Evolutionary conservation across 805 yeast genomes (phyloP), one percentile per base, ranked within the genome.

Genomic region (Yamadazyma olivae): DNA sequence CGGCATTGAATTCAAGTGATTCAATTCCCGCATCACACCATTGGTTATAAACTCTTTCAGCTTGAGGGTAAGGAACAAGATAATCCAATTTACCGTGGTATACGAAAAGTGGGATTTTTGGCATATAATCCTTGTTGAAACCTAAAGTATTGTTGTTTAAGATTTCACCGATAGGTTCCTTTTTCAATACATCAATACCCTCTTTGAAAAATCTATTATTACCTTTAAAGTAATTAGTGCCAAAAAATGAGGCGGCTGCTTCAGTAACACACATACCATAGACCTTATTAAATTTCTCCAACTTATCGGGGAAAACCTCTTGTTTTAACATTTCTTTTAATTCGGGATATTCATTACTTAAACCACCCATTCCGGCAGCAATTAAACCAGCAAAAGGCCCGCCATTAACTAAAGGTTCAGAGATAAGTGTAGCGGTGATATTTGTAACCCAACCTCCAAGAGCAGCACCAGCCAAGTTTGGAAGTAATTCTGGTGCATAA

Each of bases 361-460:
- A 46, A 4, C 71, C 70, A 21, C 45, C 44, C 10, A 64, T 37
- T 3, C 57, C 66, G 27, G 36, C 36, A 3, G 61, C 55, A 23
- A 51, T 48, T 19, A 64, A 49, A 5, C 66, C 69, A 4, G 67
- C 50, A 23, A 50, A 54, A 5, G 47, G 4, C 5, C 49, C 45
- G 4, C 63, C 62, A 22, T 54, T 60, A 17, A 50, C 44, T 3
- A 35, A 5, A 9, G 38, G 38, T 26, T 29, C 34, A 9, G 48
- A 42, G 7, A 36, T 41, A 3, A 54, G 51, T 1, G 60, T 50
- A 13, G 49, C 51, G 6, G 63, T 57, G n/a, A 64, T 45, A 33
- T 64, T 61, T 17, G 61, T 53, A 9, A 57, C 61, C 48, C 59
- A 51, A 3, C 70, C 70, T 8, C 70, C 70, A 17, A 62, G 19